Base-by-base conservation (phyloP, 495 filamentous ascomycete genomes). In the Daldinia vernicosa region DNA sequence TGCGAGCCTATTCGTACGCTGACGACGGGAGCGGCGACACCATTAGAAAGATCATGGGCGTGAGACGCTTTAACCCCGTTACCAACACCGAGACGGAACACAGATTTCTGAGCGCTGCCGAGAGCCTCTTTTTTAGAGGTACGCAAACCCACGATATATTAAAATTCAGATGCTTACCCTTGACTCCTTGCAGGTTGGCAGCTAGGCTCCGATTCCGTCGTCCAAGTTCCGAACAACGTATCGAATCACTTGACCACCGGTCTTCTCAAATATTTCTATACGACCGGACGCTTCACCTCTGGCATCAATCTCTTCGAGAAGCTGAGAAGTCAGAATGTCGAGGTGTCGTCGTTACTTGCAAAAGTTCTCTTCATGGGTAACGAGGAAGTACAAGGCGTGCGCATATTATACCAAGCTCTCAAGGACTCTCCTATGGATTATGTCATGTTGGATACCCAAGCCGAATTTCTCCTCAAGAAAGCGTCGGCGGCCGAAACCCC, bases 241-340 rank as follows among this genome's bases (percentile, higher is more conserved):
- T 95, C 92, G n/a, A 99, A 99, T 76, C 92, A 99, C 76, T 87
- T 98, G 30, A 93, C 93, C 2, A 86, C 92, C 30, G 96, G 95
- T 15, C 88, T 99, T 1, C 85, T 99, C n/a, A 92, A 92, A 75
- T 99, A 99, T 75, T 97, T 99, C 72, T 89, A 94, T 59, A 98
- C 95, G 0, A 98, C 96, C 7, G 96, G 95, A 9, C 89, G 95
- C 33, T 98, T 95, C 75, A 88, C 96, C 24, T 98, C 95, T 0
- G 95, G 95, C 9, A 97, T 98, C 78, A 99, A 99, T 67, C 87
- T 99, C 2, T 98, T 99, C 69, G 93, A 98, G 78, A 99, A 99
- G 78, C 85, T 99, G 54, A 91, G 96, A 32, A 90, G 91, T 26
- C 88, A 91, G 52, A 96, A 98, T 74, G 88, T 94, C 6, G 96